Evolutionary conservation across 2,329 filamentous ascomycete species (phyloP).

Genomic region (Colletotrichum musae): DNA sequence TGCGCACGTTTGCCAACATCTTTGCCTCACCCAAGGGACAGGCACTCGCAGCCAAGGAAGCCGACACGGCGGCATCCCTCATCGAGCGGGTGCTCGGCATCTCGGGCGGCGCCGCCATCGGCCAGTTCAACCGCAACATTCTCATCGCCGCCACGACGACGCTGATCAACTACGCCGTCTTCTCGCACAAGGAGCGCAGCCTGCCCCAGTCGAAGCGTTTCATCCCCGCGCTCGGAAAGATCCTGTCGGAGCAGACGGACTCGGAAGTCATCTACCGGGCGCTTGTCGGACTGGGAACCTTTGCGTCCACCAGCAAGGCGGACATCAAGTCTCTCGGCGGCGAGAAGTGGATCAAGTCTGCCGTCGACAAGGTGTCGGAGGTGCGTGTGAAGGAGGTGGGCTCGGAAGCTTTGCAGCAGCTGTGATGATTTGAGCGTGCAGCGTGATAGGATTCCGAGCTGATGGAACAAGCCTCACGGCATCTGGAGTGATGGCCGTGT

Average conservation of each 20-base stretch:
- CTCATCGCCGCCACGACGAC: conserved; percentile 86
- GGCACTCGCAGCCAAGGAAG: conserved; percentile 70
- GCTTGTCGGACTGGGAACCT: conserved; percentile 86
- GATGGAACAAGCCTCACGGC: background rate
- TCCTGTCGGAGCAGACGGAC: conserved; percentile 79
- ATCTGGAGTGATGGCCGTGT: conserved; percentile 25
- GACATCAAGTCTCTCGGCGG: conserved; percentile 60
- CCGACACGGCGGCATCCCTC: conserved; percentile 72
- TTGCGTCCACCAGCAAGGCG: conserved; percentile 71
- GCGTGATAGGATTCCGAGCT: background rate
- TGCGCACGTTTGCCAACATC: conserved; percentile 86
- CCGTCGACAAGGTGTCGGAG: conserved; percentile 61
- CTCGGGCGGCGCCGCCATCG: conserved; percentile 62
- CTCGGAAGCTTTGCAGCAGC: conserved; percentile 60
- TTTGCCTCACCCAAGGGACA: conserved; percentile 84
- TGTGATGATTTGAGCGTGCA: conserved; percentile 39
- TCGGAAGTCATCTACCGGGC: conserved; percentile 87
- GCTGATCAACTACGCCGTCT: conserved; percentile 87
- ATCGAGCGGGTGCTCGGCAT: conserved; percentile 74
- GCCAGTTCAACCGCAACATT: conserved; percentile 80
- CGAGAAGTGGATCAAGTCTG: conserved; percentile 57
- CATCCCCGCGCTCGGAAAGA: conserved; percentile 72
- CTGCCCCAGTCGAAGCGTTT: conserved; percentile 58
- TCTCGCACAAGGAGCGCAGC: conserved; percentile 67
- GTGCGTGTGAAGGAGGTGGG: conserved; percentile 63